Evolutionary conservation across 306 rosid genomes (phyloP).

Genomic region (Sphenostylis stenocarpa): DNA sequence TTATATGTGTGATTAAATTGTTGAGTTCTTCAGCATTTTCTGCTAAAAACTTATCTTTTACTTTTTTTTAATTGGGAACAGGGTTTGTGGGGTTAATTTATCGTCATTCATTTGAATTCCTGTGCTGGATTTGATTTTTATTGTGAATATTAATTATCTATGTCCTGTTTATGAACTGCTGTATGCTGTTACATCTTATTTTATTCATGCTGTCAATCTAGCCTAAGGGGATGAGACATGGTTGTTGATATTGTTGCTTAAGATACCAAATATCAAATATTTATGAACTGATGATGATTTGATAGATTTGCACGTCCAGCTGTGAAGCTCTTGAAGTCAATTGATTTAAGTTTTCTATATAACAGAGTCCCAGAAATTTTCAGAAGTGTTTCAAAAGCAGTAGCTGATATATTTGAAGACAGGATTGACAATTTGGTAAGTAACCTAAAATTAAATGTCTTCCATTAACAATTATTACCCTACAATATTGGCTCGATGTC

Average conservation of each 20-base stretch:
- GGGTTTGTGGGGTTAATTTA: conserved; percentile 7
- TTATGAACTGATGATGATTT: background rate
- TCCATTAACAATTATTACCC: background rate
- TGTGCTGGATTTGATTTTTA: conserved; percentile 4
- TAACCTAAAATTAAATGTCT: background rate
- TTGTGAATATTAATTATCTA: background rate
- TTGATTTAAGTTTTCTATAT: background rate
- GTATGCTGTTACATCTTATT: background rate
- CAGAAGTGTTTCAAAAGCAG: background rate
- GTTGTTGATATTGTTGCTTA: background rate
- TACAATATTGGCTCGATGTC: background rate
- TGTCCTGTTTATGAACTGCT: background rate
- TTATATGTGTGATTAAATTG: background rate
- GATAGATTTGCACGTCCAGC: background rate
- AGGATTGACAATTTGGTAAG: background rate
- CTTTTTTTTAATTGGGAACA: background rate
- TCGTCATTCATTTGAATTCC: background rate
- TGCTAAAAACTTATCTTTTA: conserved; percentile 11
- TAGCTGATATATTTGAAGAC: background rate
- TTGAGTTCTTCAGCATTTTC: background rate
- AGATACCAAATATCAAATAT: background rate
- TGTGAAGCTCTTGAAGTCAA: background rate
- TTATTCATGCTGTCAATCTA: background rate
- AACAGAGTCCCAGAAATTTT: background rate
- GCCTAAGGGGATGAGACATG: background rate